Conservation (phyloP, 345 rosid genomes). For the Corchorus olitorius region DNA sequence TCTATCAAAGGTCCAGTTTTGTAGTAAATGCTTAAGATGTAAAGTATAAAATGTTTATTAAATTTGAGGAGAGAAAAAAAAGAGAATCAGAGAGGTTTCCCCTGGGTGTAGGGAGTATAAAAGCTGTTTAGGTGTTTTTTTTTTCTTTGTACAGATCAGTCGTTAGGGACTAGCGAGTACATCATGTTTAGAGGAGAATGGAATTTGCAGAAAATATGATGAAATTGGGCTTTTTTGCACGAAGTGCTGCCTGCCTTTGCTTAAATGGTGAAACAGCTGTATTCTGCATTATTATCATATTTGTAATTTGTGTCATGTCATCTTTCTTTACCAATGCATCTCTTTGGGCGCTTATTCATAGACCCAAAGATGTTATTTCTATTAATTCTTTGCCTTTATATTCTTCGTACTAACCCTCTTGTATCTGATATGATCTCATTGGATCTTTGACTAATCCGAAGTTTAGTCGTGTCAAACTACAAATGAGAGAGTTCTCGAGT, state of each 20-base stretch:
- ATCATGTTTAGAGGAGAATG: background rate
- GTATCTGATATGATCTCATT: too few species aligned
- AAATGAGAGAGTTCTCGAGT: too few species aligned
- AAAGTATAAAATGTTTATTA: conserved; percentile 28
- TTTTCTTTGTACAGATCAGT: conserved; percentile 39
- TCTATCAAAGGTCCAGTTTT: conserved; percentile 38
- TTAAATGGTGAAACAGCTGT: background rate
- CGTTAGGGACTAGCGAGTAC: conserved; percentile 30
- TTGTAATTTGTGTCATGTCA: background rate
- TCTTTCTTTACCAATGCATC: too few species aligned
- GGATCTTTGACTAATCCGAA: too few species aligned
- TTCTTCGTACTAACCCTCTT: too few species aligned
- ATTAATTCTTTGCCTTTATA: background rate
- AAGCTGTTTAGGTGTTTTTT: conserved; percentile 17
- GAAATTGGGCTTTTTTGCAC: conserved; percentile 16
- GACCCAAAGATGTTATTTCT: background rate
- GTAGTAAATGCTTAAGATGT: conserved; percentile 32
- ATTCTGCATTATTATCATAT: background rate
- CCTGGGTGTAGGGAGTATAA: conserved; percentile 11
- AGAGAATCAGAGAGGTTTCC: conserved; percentile 13
- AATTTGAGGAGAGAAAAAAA: conserved; percentile 22
- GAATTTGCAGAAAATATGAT: conserved; percentile 8
- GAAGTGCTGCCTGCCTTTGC: conserved; percentile 27
- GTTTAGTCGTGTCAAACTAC: too few species aligned
- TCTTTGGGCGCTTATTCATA: background rate